These are phyloP conservation scores for Oryza longistaminata DNA, from an alignment of 176 grass and related monocot species.

Conservation along the genomic window DNA sequence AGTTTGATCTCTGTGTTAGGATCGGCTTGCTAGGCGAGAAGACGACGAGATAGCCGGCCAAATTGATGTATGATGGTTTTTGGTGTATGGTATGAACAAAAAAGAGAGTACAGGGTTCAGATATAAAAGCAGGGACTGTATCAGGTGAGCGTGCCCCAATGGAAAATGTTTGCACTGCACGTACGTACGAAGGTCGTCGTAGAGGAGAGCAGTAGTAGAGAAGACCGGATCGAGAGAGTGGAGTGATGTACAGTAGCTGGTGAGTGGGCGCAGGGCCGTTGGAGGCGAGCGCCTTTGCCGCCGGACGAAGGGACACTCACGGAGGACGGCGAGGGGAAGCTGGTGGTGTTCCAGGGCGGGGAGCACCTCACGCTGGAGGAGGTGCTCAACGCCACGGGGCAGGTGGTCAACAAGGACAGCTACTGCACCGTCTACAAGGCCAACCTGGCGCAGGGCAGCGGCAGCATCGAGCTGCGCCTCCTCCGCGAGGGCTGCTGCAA, in stretches of 20 bases:
- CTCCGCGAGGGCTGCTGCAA: conserved; percentile 76
- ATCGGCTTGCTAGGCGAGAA: no score
- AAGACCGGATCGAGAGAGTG: background rate
- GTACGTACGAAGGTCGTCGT: background rate
- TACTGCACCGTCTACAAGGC: conserved; percentile 97
- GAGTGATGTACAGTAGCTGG: background rate
- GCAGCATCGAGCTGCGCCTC: conserved; percentile 74
- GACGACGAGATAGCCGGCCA: no score
- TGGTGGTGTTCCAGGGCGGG: conserved; percentile 85
- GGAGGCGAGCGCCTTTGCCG: conserved; percentile 23
- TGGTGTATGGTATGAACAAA: no score
- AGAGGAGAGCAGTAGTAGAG: background rate
- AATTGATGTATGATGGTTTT: no score
- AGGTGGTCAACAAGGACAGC: conserved; percentile 84
- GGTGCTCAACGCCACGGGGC: conserved; percentile 91
- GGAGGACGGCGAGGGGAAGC: conserved; percentile 53
- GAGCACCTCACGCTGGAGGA: conserved; percentile 91
- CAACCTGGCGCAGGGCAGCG: conserved; percentile 67
- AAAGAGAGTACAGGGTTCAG: no score
- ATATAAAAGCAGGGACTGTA: background rate
- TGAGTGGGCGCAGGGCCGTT: conserved; percentile 70
- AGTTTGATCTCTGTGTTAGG: background rate
- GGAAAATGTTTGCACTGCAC: no score
- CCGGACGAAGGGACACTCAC: conserved; percentile 42
- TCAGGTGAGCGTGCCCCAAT: background rate